phyloP scores from a whole-genome alignment of 2,329 filamentous ascomycete species.

The Ophiosphaerella narmari region DNA sequence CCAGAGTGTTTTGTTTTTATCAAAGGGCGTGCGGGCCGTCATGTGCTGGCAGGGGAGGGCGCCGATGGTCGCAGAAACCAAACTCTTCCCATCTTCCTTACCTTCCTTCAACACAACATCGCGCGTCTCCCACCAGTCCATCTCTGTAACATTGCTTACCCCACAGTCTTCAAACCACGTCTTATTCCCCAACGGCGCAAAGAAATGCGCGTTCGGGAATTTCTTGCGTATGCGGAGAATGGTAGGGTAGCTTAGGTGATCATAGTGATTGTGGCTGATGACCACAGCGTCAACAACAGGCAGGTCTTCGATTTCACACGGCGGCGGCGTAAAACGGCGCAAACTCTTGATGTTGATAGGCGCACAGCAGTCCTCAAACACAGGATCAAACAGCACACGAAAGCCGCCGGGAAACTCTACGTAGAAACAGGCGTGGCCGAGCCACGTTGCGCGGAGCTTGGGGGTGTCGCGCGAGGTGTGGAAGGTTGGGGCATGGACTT shows the following conservation, averaged over 20 bases:
- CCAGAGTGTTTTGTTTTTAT: conserved; percentile 81
- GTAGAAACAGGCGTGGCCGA: conserved; percentile 93
- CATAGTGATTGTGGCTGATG: conserved; percentile 91
- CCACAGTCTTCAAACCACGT: conserved; percentile 77
- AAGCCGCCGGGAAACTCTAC: conserved; percentile 87
- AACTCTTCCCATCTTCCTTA: not conserved
- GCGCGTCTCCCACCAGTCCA: conserved; percentile 93
- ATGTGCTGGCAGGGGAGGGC: conserved; percentile 87
- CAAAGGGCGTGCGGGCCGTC: conserved; percentile 69
- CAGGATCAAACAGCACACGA: conserved; percentile 89
- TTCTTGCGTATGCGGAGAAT: conserved; percentile 70
- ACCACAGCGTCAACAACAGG: conserved; percentile 74
- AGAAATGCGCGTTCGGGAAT: conserved; percentile 82
- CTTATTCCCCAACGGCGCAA: conserved; percentile 82
- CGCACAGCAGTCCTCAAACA: conserved; percentile 85
- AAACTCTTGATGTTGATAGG: conserved; percentile 73
- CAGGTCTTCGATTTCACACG: conserved; percentile 78
- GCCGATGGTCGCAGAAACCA: conserved; percentile 71
- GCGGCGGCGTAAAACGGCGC: conserved; percentile 76
- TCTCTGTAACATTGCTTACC: conserved; percentile 77
- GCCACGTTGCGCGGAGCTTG: conserved; percentile 83
- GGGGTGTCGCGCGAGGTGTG: conserved; percentile 62
- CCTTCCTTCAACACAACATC: conserved; percentile 66
- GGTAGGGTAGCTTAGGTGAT: conserved; percentile 81
- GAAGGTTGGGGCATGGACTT: conserved; percentile 70